Percentiles rank a stretch among this genome's conserved stretches.
These are phyloP conservation scores for Candida tammaniensis DNA, from an alignment of 805 yeast genomes.

Conservation along the genomic window DNA sequence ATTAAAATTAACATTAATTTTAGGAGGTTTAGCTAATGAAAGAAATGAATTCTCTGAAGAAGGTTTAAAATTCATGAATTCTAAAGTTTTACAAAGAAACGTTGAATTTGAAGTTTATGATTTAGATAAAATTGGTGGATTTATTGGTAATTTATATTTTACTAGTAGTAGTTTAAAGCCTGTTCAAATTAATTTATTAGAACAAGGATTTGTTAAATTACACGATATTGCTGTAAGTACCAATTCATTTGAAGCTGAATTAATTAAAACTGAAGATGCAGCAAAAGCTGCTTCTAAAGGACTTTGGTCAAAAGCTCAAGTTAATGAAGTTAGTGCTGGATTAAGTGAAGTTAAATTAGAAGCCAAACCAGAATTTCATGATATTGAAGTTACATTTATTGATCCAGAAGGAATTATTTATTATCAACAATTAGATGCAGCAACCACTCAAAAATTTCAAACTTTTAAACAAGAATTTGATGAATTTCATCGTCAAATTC, in stretches of 20 bases:
- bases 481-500: slow-evolving; percentile 37
- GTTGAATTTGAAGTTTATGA: slow-evolving; percentile 67
- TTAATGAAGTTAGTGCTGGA: slow-evolving; percentile 4
- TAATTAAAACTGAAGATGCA: slow-evolving; percentile 57
- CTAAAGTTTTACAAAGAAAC: slow-evolving; percentile 65
- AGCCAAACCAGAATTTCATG: slow-evolving; percentile 45
- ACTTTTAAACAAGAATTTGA: slow-evolving; percentile 48
- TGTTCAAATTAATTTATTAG: slow-evolving; percentile 54
- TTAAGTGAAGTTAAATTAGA: slow-evolving; percentile 8
- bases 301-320: slow-evolving; percentile 63
- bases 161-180: slow-evolving; percentile 48
- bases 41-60: slow-evolving; percentile 39
- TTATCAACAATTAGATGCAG: slow-evolving; percentile 42
- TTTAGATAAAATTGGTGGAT: slow-evolving; percentile 76
- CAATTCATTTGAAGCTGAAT: slow-evolving; percentile 52
- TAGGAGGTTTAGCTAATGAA: slow-evolving; percentile 65
- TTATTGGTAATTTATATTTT: slow-evolving; percentile 66
- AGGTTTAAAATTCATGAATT: slow-evolving; percentile 53
- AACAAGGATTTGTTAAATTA: slow-evolving; percentile 59
- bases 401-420: slow-evolving; percentile 41
- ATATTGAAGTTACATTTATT: slow-evolving; percentile 53
- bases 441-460: slow-evolving; percentile 34
- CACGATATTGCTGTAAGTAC: slow-evolving; percentile 65
- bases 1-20: slow-evolving; percentile 61
- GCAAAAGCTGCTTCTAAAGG: slow-evolving; percentile 60